Conservation (phyloP, 108 stramenopile genomes). For the Stephanodiscus triporus region DNA sequence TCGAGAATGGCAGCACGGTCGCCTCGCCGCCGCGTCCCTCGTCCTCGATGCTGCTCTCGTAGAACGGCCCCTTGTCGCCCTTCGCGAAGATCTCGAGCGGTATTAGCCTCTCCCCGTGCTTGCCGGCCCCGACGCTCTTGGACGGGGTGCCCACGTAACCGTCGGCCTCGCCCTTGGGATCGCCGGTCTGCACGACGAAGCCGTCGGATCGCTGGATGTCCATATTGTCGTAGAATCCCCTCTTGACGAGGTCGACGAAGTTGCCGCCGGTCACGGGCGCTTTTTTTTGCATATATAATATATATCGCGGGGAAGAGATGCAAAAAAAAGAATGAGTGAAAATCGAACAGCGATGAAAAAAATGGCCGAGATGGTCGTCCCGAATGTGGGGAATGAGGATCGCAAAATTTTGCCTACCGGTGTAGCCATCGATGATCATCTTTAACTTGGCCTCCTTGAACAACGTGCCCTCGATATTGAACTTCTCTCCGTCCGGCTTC, state of each 20-base stretch:
- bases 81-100: slow-evolving; percentile 91
- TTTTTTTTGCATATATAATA: slow-evolving; percentile 7
- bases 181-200: slow-evolving; percentile 97
- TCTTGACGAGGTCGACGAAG: slow-evolving; percentile 94
- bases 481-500: slow-evolving; percentile 77
- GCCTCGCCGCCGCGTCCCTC: slow-evolving; percentile 94
- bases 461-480: slow-evolving; percentile 83
- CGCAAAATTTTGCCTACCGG: slow-evolving; percentile 38
- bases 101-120: slow-evolving; percentile 86
- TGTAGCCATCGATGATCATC: slow-evolving; percentile 96
- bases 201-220: slow-evolving; percentile 94
- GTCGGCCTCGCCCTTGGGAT: slow-evolving; percentile 90
- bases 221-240: slow-evolving; percentile 97
- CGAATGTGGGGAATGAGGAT: too few species aligned
- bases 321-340: not conserved
- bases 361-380: too few species aligned
- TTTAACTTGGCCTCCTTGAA: slow-evolving; percentile 84
- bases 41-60: slow-evolving; percentile 94
- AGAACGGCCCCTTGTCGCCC: slow-evolving; percentile 91
- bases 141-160: slow-evolving; percentile 88
- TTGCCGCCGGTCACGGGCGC: slow-evolving; percentile 94
- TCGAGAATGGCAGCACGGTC: slow-evolving; percentile 90
- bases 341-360: not conserved
- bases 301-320: not conserved
- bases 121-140: slow-evolving; percentile 76